These are phyloP conservation scores for Candida glucosophila DNA, from an alignment of 1,139 yeast species.

Conservation along the genomic window DNA sequence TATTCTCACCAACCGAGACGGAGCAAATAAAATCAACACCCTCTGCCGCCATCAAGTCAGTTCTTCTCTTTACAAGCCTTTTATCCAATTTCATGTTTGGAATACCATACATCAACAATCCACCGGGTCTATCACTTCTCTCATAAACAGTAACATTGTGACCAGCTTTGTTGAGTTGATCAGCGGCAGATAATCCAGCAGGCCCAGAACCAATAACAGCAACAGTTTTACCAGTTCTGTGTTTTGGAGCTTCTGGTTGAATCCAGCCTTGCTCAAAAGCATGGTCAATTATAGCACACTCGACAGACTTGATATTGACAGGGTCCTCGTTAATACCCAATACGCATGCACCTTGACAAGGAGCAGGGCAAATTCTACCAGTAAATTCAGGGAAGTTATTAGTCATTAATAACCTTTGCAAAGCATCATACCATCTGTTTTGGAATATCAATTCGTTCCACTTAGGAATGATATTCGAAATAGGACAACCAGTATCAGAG, in stretches of 20 bases:
- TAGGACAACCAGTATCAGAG: slow-evolving; percentile 96
- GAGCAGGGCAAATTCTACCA: slow-evolving; percentile 98
- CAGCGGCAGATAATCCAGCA: slow-evolving; percentile 93
- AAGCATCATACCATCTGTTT: slow-evolving; percentile 92
- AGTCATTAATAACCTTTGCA: slow-evolving; percentile 88
- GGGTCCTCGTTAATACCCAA: slow-evolving; percentile 91
- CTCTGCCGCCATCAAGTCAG: slow-evolving; percentile 83
- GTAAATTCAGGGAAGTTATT: slow-evolving; percentile 98
- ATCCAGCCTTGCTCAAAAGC: slow-evolving; percentile 98
- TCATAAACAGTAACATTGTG: slow-evolving; percentile 87
- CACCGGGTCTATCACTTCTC: slow-evolving; percentile 94
- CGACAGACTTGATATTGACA: slow-evolving; percentile 93
- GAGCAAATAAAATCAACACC: slow-evolving; percentile 75
- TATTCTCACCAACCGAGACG: slow-evolving; percentile 78
- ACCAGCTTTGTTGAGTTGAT: slow-evolving; percentile 94
- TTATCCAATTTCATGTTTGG: slow-evolving; percentile 98
- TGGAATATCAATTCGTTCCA: slow-evolving; percentile 96
- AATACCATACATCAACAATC: slow-evolving; percentile 96
- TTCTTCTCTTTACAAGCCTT: slow-evolving; percentile 84
- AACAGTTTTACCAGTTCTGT: slow-evolving; percentile 75
- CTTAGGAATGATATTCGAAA: slow-evolving; percentile 93
- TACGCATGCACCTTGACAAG: slow-evolving; percentile 98
- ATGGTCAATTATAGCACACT: slow-evolving; percentile 92
- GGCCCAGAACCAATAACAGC: slow-evolving; percentile 97
- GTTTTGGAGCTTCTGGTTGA: slow-evolving; percentile 68